Percentiles rank a stretch among this genome's conserved stretches.
Conservation (phyloP, 129 eudicot species). For the Mikania micrantha region DNA sequence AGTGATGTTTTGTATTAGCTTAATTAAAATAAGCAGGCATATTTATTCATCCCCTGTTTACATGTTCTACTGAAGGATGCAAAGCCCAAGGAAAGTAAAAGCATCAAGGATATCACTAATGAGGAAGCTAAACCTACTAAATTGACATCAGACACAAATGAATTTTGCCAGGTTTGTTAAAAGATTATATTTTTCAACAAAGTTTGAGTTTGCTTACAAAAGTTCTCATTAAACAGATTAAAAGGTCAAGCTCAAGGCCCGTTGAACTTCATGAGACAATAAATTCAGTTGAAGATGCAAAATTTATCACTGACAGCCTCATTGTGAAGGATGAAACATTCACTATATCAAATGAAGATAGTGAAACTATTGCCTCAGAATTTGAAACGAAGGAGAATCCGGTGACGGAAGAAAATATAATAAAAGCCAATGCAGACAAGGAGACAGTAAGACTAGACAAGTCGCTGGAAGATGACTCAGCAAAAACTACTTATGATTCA, state of each 20-base stretch:
- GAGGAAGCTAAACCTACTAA: constrained; percentile 12
- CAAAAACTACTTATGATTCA: constrained; percentile 15
- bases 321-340: constrained; percentile 12
- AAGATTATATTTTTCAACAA: neutral
- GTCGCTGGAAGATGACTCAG: constrained; percentile 10
- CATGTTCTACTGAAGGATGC: constrained; percentile 22
- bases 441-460: constrained; percentile 12
- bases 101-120: constrained; percentile 3
- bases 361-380: neutral
- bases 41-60: constrained; percentile 5
- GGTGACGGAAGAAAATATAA: constrained; percentile 5
- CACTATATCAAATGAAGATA: constrained; percentile 22
- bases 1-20: constrained; percentile 1
- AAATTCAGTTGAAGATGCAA: constrained; percentile 3
- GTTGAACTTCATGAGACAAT: constrained; percentile 11
- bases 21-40: constrained; percentile 7
- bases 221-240: constrained; percentile 19
- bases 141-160: constrained; percentile 7
- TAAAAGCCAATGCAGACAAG: constrained; percentile 7
- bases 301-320: constrained; percentile 12
- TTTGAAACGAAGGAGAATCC: constrained; percentile 4
- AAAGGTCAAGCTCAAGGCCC: neutral
- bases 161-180: constrained; percentile 19
- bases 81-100: constrained; percentile 14
- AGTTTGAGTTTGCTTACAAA: constrained; percentile 3